phyloP scores from a whole-genome alignment of 2,329 filamentous ascomycete species.

The Byssochlamys sp. region DNA sequence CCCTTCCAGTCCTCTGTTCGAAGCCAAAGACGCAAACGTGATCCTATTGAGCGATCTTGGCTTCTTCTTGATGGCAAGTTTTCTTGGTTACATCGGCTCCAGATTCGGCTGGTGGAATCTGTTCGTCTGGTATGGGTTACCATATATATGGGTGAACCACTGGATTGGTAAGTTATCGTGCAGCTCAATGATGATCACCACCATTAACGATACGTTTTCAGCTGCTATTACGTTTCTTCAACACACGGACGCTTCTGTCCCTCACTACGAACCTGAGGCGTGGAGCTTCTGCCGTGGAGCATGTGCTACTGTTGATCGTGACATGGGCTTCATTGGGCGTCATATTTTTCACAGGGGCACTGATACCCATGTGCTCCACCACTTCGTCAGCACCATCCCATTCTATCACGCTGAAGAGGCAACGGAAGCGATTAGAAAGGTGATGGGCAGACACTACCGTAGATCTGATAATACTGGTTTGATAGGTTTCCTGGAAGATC shows the following conservation, averaged over 20 bases:
- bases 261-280: slow-evolving; percentile 74
- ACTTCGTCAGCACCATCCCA: slow-evolving; percentile 90
- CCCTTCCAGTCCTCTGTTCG: slow-evolving; percentile 77
- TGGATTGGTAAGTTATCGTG: slow-evolving; percentile 51
- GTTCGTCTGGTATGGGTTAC: slow-evolving; percentile 86
- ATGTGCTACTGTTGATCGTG: slow-evolving; percentile 89
- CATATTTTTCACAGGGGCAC: slow-evolving; percentile 88
- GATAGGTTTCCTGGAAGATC: slow-evolving; percentile 69
- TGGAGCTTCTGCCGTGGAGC: slow-evolving; percentile 94
- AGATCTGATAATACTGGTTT: slow-evolving; percentile 66
- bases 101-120: slow-evolving; percentile 78
- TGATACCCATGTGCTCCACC: slow-evolving; percentile 94
- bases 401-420: slow-evolving; percentile 96
- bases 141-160: slow-evolving; percentile 97
- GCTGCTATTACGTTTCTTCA: slow-evolving; percentile 95
- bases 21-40: slow-evolving; percentile 78
- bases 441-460: slow-evolving; percentile 96
- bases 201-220: too few relatives aligned
- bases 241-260: slow-evolving; percentile 88
- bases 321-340: slow-evolving; percentile 91
- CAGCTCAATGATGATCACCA: too few relatives aligned
- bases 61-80: slow-evolving; percentile 51
- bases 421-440: slow-evolving; percentile 79
- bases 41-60: slow-evolving; percentile 82
- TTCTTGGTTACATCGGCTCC: slow-evolving; percentile 60